These are phyloP conservation scores for Penicillium rolfsii DNA, from an alignment of 2,329 filamentous ascomycete genomes.

Conservation along the genomic window DNA sequence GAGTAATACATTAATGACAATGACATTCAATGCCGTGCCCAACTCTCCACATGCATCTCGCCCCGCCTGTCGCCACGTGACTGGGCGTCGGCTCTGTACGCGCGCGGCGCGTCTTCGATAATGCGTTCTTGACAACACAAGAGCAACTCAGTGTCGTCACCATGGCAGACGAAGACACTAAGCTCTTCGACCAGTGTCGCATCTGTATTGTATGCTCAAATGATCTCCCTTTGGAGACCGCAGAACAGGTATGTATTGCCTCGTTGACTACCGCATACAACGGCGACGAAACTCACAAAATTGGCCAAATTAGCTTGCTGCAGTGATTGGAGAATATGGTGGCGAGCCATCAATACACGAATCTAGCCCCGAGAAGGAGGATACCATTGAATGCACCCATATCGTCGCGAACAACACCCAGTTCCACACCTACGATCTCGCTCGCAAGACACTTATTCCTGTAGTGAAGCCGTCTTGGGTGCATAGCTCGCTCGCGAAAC, in stretches of 20 bases:
- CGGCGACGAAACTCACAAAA: constrained; percentile 4
- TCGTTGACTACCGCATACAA: constrained; percentile 1
- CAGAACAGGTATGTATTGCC: constrained; percentile 43
- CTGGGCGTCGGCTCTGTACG: constrained; percentile 18
- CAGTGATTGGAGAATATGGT: constrained; percentile 52
- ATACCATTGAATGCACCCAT: constrained; percentile 60
- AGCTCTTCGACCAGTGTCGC: constrained; percentile 51
- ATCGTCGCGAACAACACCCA: constrained; percentile 79
- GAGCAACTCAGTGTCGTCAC: constrained; percentile 4
- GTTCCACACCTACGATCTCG: constrained; percentile 81
- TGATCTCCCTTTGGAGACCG: constrained; percentile 43
- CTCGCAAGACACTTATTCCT: constrained; percentile 76
- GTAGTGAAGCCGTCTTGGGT: constrained; percentile 86
- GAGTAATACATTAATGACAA: not conserved
- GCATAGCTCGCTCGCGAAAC: constrained; percentile 67
- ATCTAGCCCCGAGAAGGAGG: constrained; percentile 40
- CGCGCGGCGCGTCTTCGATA: constrained; percentile 17
- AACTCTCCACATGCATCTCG: not conserved
- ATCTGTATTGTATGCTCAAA: constrained; percentile 52
- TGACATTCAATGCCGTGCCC: not conserved
- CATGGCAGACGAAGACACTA: constrained; percentile 37
- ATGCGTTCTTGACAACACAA: constrained; percentile 7
- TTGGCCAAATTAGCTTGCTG: constrained; percentile 46
- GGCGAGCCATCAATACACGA: constrained; percentile 52
- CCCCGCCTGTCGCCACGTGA: constrained; percentile 17